Conservation (phyloP, 2,329 filamentous ascomycete genomes). For the Aspergillus pseudonomiae region DNA sequence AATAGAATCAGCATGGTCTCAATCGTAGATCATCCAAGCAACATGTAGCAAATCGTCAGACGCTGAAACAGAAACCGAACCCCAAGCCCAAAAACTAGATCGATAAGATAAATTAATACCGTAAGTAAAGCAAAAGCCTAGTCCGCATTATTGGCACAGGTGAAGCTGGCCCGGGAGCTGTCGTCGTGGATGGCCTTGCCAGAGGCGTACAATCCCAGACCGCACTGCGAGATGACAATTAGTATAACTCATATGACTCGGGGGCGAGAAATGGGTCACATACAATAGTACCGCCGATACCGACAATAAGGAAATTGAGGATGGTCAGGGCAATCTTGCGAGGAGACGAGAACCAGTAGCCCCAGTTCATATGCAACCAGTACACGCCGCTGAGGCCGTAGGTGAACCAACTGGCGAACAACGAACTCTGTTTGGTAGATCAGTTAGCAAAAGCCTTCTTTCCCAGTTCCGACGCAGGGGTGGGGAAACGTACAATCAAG, state of each 20-base stretch:
- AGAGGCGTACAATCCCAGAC: conserved; percentile 42
- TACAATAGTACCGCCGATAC: conserved; percentile 33
- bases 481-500: conserved; percentile 49
- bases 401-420: conserved; percentile 69
- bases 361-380: conserved; percentile 54
- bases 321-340: conserved; percentile 49
- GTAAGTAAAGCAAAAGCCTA: neutral
- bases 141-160: conserved; percentile 39
- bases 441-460: conserved; percentile 17
- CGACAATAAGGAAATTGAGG: conserved; percentile 49
- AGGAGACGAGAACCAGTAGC: conserved; percentile 43
- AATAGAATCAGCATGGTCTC: neutral
- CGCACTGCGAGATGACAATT: conserved; percentile 26
- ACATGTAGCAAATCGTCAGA: neutral
- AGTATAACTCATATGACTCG: neutral
- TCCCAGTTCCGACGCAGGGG: neutral
- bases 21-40: conserved; percentile 1
- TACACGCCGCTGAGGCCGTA: conserved; percentile 50
- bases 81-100: neutral
- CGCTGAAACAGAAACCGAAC: conserved; percentile 1
- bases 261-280: neutral
- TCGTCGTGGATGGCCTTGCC: conserved; percentile 40
- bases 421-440: conserved; percentile 42
- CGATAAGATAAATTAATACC: neutral
- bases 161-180: conserved; percentile 39